phyloP scores from a whole-genome alignment of 352 stramenopile species.

The Phytopythium delawarense region DNA sequence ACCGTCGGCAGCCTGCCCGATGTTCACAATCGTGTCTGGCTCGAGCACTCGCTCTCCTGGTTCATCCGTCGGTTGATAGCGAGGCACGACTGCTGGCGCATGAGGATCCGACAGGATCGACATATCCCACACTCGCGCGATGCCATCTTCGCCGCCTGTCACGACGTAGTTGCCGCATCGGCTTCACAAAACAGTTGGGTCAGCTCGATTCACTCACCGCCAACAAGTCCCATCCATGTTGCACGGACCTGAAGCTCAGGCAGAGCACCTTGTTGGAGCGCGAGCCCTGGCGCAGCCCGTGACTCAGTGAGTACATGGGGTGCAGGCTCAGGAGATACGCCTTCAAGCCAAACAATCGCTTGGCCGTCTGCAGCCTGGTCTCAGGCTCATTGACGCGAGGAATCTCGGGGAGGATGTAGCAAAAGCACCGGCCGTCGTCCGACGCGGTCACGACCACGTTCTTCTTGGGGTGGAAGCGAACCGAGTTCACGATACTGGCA shows the following conservation, averaged over 20 bases:
- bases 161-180: constrained; percentile 86
- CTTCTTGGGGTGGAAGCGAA: constrained; percentile 82
- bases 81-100: constrained; percentile 40
- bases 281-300: constrained; percentile 40
- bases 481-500: constrained; percentile 70
- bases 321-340: constrained; percentile 82
- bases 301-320: constrained; percentile 74
- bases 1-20: not conserved
- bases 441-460: constrained; percentile 90
- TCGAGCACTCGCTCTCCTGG: constrained; percentile 11
- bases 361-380: constrained; percentile 75
- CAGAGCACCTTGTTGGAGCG: constrained; percentile 75
- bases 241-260: constrained; percentile 41
- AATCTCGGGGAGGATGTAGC: constrained; percentile 87
- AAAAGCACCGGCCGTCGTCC: constrained; percentile 90
- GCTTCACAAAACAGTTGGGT: constrained; percentile 27
- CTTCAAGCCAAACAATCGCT: constrained; percentile 59
- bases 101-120: constrained; percentile 42
- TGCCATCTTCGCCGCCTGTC: constrained; percentile 92
- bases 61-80: constrained; percentile 47
- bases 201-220: not conserved
- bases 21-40: constrained; percentile 7
- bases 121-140: constrained; percentile 90
- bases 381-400: constrained; percentile 40
- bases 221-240: not conserved